Base-by-base conservation (phyloP, 805 yeast species). In the Ogataea corticis region DNA sequence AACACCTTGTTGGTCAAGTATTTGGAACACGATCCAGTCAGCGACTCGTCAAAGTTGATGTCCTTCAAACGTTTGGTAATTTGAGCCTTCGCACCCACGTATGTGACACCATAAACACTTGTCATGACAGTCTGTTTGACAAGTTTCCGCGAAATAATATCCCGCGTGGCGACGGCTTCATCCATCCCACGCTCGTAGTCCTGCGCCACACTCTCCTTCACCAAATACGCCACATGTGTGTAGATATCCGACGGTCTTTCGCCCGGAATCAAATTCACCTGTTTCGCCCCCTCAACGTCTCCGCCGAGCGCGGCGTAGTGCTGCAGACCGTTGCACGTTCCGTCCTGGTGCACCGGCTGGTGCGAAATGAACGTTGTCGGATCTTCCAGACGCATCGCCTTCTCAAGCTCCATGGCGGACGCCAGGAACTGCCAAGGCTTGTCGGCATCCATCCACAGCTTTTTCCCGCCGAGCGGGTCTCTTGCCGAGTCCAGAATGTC, bases 111-210 rank as follows among this genome's bases (percentile, higher is more conserved):
- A 62, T 92, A 92, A 30, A 92, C 99, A 59, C 90, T 91, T 0
- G 99, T 92, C 99, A 92, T 92, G 19, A 92, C 98, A 0, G 99
- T 89, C 64, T 92, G 99, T 62, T 92, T 92, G 30, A 94, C 96
- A 37, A 94, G 84, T 62, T 92, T 92, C 57, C 99, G 78, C 15
- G 83, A 77, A 46, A 92, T 78, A 48, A 81, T 76, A 41, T 83
- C 86, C 45, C 76, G 71, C 33, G 86, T 67, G 28, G 69, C 63
- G n/a, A 59, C 38, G 1, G 91, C 92, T 44, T 67, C 65, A 44
- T 73, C 75, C 49, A 77, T 73, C 9, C 83, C 86, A 2, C 68
- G 66, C 10, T 63, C 77, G 5, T 79, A 80, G 31, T 79, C 86
- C 11, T 63, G 62, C 36, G 77, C 75, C 40, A 86, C 72, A 49